These are phyloP conservation scores for Termitomyces sp. DNA, from an alignment of 768 basidiomycete species.

Conservation along the genomic window DNA sequence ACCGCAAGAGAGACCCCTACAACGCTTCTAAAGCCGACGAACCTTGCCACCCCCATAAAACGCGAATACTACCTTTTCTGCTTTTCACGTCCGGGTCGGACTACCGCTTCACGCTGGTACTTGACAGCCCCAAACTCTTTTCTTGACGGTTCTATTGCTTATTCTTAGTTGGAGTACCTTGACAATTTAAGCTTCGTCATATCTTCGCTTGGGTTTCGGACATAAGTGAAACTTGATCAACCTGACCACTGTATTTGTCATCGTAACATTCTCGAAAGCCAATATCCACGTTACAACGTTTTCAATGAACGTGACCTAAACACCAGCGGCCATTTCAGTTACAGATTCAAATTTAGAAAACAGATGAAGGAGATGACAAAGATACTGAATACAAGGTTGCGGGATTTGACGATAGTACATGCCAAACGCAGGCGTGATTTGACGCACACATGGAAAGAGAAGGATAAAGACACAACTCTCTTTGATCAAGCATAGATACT, in stretches of 20 bases:
- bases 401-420: background rate
- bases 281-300: background rate
- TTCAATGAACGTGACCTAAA: background rate
- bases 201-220: background rate
- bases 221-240: background rate
- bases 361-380: background rate
- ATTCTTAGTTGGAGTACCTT: background rate
- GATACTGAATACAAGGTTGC: background rate
- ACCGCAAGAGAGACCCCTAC: conserved; percentile 29
- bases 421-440: background rate
- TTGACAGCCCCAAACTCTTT: background rate
- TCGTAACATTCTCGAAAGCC: background rate
- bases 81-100: no score
- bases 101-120: no score
- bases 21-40: conserved; percentile 16
- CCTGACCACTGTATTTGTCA: background rate
- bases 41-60: background rate
- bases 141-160: background rate
- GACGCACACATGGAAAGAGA: background rate
- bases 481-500: conserved; percentile 9
- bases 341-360: background rate
- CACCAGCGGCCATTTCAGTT: background rate
- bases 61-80: no score
- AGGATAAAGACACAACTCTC: background rate
- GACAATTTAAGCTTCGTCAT: background rate